Percentiles rank a stretch among this genome's conserved stretches.
These are phyloP conservation scores for Closterium sp. DNA, from an alignment of 139 green algal genomes.

Conservation along the genomic window DNA sequence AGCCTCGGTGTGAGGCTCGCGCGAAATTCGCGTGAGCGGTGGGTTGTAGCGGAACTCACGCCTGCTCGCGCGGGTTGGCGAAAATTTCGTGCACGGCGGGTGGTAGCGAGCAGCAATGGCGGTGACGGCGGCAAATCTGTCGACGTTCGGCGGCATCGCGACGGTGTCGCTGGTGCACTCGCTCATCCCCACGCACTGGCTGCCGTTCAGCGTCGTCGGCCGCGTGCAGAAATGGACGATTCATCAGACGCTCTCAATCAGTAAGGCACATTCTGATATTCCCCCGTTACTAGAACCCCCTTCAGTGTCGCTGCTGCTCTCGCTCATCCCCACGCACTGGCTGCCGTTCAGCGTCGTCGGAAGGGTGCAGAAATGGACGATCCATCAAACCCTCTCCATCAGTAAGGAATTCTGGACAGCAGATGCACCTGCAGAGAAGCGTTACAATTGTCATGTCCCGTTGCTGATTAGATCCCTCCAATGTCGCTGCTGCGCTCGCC, in stretches of 20 bases:
- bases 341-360: slow-evolving; percentile 45
- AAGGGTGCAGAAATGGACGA: slow-evolving; percentile 45
- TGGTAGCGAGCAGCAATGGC: slow-evolving; percentile 9
- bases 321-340: slow-evolving; percentile 49
- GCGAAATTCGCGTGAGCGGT: neutral
- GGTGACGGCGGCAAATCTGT: slow-evolving; percentile 38
- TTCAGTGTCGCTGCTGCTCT: slow-evolving; percentile 45
- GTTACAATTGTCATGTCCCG: neutral
- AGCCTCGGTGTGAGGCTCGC: too few species aligned
- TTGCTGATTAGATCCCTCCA: neutral
- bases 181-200: slow-evolving; percentile 54
- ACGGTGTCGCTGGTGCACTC: slow-evolving; percentile 53
- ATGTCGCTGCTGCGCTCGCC: too few species aligned
- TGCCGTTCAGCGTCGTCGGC: slow-evolving; percentile 49
- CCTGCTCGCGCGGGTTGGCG: too few species aligned
- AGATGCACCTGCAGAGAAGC: too few species aligned
- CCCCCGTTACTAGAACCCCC: neutral
- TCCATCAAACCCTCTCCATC: slow-evolving; percentile 28
- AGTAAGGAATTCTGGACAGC: too few species aligned
- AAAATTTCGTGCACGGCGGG: neutral
- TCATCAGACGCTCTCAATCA: slow-evolving; percentile 41
- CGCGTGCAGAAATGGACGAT: slow-evolving; percentile 52
- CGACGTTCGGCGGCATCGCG: slow-evolving; percentile 47
- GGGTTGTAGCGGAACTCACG: too few species aligned
- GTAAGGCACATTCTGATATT: slow-evolving; percentile 14